Conservation (phyloP, 2,329 filamentous ascomycete species). For the Aureobasidium namibiae region DNA sequence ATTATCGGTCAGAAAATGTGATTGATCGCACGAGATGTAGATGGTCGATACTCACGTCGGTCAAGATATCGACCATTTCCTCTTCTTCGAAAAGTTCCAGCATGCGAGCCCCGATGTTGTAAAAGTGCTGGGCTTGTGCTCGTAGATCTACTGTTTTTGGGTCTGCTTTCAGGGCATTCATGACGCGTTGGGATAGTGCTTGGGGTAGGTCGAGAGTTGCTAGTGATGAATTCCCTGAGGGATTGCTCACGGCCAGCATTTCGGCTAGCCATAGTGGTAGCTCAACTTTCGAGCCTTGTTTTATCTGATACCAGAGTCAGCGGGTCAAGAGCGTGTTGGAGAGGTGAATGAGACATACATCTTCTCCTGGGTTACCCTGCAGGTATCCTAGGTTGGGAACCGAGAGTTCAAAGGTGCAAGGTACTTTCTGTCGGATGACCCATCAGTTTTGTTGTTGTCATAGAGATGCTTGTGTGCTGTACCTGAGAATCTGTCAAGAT, state of each 20-base stretch:
- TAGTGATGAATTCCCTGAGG: constrained; percentile 46
- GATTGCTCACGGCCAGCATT: constrained; percentile 66
- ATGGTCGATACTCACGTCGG: constrained; percentile 28
- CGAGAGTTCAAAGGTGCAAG: constrained; percentile 88
- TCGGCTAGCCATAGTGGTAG: constrained; percentile 92
- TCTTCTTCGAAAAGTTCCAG: constrained; percentile 89
- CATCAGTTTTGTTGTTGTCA: neutral
- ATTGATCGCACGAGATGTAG: neutral
- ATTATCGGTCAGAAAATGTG: neutral
- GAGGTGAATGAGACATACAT: constrained; percentile 31
- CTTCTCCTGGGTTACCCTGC: constrained; percentile 66
- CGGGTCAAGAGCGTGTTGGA: neutral
- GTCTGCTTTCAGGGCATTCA: constrained; percentile 87
- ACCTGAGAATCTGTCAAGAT: constrained; percentile 81
- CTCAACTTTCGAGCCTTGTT: constrained; percentile 68
- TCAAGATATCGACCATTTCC: constrained; percentile 57
- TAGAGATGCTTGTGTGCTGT: constrained; percentile 16
- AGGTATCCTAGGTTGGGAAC: constrained; percentile 82
- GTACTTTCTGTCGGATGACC: constrained; percentile 62
- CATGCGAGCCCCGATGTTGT: constrained; percentile 74
- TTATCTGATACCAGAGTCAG: constrained; percentile 47
- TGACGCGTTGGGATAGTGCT: constrained; percentile 67
- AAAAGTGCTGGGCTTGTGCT: constrained; percentile 78
- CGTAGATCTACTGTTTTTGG: constrained; percentile 77
- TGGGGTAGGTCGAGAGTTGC: constrained; percentile 74